Conservation (phyloP, 2,329 filamentous ascomycete genomes). For the Tolypocladium sp. region DNA sequence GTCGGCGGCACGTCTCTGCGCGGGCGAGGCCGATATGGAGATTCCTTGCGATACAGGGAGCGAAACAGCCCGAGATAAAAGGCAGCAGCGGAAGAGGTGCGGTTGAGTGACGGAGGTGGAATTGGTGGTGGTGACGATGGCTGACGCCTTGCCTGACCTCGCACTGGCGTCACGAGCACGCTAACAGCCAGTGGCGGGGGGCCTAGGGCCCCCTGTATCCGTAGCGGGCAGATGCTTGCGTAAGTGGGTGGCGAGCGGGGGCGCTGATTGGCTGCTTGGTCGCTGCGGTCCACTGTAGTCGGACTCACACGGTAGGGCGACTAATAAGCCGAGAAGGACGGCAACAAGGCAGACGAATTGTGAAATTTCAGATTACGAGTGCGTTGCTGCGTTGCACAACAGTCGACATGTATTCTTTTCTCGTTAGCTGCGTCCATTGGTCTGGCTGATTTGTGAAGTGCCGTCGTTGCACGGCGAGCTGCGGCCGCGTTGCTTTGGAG, state of each 20-base stretch:
- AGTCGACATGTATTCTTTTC: background rate
- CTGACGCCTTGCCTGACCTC: background rate
- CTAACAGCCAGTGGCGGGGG: background rate
- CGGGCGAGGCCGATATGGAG: background rate
- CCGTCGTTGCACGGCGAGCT: too few species aligned
- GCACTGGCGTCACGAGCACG: background rate
- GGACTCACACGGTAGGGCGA: too few species aligned
- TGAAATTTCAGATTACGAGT: background rate
- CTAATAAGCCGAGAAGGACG: background rate
- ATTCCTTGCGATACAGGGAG: background rate
- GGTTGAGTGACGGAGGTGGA: background rate
- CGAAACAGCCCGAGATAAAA: background rate
- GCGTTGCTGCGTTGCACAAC: background rate
- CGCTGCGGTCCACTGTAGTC: background rate
- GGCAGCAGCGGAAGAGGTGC: background rate
- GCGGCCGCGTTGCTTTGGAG: too few species aligned
- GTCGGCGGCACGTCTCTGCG: background rate
- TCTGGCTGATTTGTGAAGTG: too few species aligned
- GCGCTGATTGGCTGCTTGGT: background rate
- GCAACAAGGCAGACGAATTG: background rate
- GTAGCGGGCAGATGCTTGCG: background rate
- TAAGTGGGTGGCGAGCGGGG: background rate
- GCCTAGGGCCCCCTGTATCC: background rate
- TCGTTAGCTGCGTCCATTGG: background rate
- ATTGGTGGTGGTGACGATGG: background rate